Evolutionary conservation across 2,329 filamentous ascomycete genomes (phyloP).

Genomic region (Trichoderma guizhouense): DNA sequence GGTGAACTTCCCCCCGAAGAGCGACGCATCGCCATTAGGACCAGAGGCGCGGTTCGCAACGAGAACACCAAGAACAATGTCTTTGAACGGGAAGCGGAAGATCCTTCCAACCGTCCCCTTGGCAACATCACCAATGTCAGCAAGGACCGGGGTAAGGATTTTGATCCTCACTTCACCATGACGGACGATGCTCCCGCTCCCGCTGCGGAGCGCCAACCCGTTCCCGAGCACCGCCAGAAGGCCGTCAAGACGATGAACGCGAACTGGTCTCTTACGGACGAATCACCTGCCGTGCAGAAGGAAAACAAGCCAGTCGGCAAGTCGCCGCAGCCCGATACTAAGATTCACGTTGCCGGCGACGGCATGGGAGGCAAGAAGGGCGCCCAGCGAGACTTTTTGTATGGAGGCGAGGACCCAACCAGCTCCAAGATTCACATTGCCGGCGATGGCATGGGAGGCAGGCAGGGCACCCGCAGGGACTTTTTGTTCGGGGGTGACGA

Average conservation of each 20-base stretch:
- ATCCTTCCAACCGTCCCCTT: slow-evolving; percentile 46
- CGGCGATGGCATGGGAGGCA: slow-evolving; percentile 64
- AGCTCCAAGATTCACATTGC: slow-evolving; percentile 40
- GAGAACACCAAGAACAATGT: slow-evolving; percentile 73
- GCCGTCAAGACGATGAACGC: slow-evolving; percentile 71
- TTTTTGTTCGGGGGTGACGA: slow-evolving; percentile 58
- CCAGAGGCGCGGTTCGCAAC: slow-evolving; percentile 59
- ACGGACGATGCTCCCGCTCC: slow-evolving; percentile 61
- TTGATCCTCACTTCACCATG: slow-evolving; percentile 74
- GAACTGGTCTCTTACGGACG: slow-evolving; percentile 55
- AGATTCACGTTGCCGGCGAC: slow-evolving; percentile 51
- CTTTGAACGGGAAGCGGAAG: slow-evolving; percentile 54
- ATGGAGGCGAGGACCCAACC: slow-evolving; percentile 45
- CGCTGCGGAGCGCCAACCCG: slow-evolving; percentile 39
- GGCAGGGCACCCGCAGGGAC: slow-evolving; percentile 48
- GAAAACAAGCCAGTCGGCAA: slow-evolving; percentile 31
- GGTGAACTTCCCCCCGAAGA: slow-evolving; percentile 54
- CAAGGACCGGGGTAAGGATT: slow-evolving; percentile 70
- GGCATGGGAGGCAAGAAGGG: slow-evolving; percentile 63
- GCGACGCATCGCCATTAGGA: slow-evolving; percentile 41
- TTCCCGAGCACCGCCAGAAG: slow-evolving; percentile 62
- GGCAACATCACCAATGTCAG: slow-evolving; percentile 66
- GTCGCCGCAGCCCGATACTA: slow-evolving; percentile 20
- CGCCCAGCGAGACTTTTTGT: slow-evolving; percentile 54
- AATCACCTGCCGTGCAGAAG: slow-evolving; percentile 51